These are phyloP conservation scores for Fusarium sp. DNA, from an alignment of 2,329 filamentous ascomycete genomes.

Conservation along the genomic window DNA sequence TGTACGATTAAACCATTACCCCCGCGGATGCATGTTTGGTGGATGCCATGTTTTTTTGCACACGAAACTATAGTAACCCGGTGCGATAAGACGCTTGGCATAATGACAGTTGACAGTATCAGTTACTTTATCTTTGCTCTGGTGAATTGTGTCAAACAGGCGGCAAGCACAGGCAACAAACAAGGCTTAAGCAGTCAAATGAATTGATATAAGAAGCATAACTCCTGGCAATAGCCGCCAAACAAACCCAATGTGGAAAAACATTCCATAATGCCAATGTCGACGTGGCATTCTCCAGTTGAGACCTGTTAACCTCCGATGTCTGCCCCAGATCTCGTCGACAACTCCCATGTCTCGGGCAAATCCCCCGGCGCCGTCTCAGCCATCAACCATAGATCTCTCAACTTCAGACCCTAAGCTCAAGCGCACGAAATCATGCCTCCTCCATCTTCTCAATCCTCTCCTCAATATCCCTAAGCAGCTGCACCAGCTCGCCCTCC, in stretches of 20 bases:
- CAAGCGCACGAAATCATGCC: conserved; percentile 17
- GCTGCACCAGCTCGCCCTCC: conserved; percentile 70
- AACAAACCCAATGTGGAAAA: conserved; percentile 16
- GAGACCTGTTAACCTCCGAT: conserved; percentile 11
- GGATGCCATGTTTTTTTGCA: conserved; percentile 25
- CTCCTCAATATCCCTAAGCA: conserved; percentile 71
- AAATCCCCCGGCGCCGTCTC: background rate
- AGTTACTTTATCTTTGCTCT: background rate
- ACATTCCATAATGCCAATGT: conserved; percentile 18
- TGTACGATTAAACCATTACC: conserved; percentile 30
- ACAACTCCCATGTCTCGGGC: conserved; percentile 23
- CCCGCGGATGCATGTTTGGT: conserved; percentile 20
- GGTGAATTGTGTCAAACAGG: background rate
- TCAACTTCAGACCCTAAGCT: background rate
- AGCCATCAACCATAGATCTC: conserved; percentile 1
- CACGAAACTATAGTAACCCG: conserved; percentile 18
- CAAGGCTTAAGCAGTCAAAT: conserved; percentile 2
- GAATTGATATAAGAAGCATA: conserved; percentile 20
- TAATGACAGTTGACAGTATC: background rate
- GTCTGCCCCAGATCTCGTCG: background rate
- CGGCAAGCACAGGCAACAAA: background rate
- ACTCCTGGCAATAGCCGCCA: conserved; percentile 18
- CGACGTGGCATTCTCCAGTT: conserved; percentile 14
- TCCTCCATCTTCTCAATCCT: conserved; percentile 55
- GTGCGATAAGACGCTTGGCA: conserved; percentile 13